A percentile compares a stretch with the other conserved stretches of the same genome.
Conservation (phyloP, 179 eudicot species). For the Patellifolia procumbens region DNA sequence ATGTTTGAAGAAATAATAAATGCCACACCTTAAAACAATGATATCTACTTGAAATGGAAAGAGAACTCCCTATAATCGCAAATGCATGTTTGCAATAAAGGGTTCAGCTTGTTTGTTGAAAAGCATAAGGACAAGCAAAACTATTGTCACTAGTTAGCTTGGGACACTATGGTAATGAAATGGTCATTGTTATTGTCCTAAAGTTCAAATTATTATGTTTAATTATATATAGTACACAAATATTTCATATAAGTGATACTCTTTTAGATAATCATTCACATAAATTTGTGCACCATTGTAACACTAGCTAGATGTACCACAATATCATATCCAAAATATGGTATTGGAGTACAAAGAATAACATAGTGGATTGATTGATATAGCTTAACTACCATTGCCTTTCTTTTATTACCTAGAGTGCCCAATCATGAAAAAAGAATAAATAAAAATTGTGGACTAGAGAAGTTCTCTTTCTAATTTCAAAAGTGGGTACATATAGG, state of each 20-base stretch:
- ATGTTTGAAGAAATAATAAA: not conserved
- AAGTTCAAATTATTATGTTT: not conserved
- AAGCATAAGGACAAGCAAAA: slow-evolving; percentile 4
- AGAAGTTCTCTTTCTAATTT: not conserved
- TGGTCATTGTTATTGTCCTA: slow-evolving; percentile 5
- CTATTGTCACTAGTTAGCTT: slow-evolving; percentile 11
- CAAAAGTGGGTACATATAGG: not conserved
- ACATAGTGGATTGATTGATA: not conserved
- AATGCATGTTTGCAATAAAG: slow-evolving; percentile 4
- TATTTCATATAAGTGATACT: not conserved
- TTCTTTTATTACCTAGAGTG: slow-evolving; percentile 3
- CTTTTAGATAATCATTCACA: not conserved
- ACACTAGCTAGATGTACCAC: not conserved
- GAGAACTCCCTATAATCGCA: not conserved
- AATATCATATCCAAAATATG: not conserved
- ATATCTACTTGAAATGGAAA: slow-evolving; percentile 11
- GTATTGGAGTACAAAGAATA: not conserved
- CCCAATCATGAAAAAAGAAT: slow-evolving; percentile 22
- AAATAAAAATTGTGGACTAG: slow-evolving; percentile 10
- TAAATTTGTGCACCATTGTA: not conserved
- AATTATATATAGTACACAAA: not conserved
- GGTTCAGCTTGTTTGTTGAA: slow-evolving; percentile 14
- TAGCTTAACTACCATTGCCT: slow-evolving; percentile 3
- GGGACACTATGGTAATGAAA: slow-evolving; percentile 9
- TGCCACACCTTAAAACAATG: not conserved